These are phyloP conservation scores for Stephania cephalantha DNA, from an alignment of 164 flowering plant species.

Conservation along the genomic window DNA sequence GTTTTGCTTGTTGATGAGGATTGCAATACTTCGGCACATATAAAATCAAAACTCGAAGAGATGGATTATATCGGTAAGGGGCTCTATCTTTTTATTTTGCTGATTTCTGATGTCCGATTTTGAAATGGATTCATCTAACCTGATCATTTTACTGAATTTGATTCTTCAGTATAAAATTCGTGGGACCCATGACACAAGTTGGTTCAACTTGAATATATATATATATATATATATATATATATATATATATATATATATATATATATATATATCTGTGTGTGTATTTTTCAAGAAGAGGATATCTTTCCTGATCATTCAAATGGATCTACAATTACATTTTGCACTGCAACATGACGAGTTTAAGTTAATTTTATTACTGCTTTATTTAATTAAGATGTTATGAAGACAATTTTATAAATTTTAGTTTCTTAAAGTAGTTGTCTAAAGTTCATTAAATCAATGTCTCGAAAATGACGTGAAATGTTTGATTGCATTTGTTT, in stretches of 20 bases:
- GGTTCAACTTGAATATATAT: not conserved
- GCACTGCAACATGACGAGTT: not conserved
- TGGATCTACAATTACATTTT: not conserved
- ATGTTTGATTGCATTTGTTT: not conserved
- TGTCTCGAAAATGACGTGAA: not conserved
- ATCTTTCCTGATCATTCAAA: not conserved
- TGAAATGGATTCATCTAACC: not conserved
- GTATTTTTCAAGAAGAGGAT: not conserved
- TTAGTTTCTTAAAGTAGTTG: not conserved
- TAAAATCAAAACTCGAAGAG: conserved; percentile 64
- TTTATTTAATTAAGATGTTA: not conserved
- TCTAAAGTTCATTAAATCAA: not conserved
- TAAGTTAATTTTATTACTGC: not conserved
- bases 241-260: no score
- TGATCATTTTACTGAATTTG: conserved; percentile 1
- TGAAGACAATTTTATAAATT: not conserved
- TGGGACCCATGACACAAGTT: not conserved
- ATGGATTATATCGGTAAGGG: conserved; percentile 82
- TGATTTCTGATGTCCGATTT: not conserved
- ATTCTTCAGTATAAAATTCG: not conserved
- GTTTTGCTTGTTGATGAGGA: conserved; percentile 74
- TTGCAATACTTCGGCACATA: conserved; percentile 41
- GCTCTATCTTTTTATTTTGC: not conserved
- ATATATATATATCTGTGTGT: not conserved
- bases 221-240: no score